phyloP scores from a whole-genome alignment of 345 rosid species.

The Moricandia arvensis region DNA sequence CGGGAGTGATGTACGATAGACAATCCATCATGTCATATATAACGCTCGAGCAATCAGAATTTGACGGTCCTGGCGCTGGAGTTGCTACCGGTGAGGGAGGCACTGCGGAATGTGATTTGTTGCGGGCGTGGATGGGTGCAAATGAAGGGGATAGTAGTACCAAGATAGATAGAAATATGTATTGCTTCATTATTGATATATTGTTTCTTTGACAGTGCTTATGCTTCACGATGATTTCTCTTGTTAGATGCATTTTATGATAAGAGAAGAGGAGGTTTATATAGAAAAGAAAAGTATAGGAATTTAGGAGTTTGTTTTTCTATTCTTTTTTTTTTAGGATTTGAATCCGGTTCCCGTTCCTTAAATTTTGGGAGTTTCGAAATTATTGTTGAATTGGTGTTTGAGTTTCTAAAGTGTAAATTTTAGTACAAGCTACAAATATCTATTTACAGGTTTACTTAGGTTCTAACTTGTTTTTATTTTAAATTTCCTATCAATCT shows the following conservation, averaged over 20 bases:
- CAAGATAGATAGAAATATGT: not conserved
- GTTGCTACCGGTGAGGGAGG: constrained; percentile 1
- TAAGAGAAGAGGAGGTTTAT: not conserved
- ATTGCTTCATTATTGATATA: not conserved
- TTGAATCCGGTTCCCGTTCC: not conserved
- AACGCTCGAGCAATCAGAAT: not conserved
- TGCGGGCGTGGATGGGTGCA: constrained; percentile 16
- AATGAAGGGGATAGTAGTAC: constrained; percentile 4
- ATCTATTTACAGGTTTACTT: not conserved
- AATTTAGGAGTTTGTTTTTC: not conserved
- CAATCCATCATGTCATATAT: not conserved
- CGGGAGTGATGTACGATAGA: not conserved
- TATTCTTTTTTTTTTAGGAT: not conserved
- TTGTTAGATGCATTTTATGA: not conserved
- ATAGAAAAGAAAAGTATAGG: not conserved
- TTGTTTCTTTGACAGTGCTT: not conserved
- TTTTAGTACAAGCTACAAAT: not conserved
- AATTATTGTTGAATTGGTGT: not conserved
- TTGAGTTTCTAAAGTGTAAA: not conserved
- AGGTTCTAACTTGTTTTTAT: not conserved
- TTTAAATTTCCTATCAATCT: not conserved
- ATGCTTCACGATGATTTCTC: not conserved
- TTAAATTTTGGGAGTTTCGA: not conserved
- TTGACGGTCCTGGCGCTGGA: not conserved
- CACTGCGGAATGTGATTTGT: constrained; percentile 5